Evolutionary conservation across 495 filamentous ascomycete genomes (phyloP).

Genomic region (Xylaria venustula): DNA sequence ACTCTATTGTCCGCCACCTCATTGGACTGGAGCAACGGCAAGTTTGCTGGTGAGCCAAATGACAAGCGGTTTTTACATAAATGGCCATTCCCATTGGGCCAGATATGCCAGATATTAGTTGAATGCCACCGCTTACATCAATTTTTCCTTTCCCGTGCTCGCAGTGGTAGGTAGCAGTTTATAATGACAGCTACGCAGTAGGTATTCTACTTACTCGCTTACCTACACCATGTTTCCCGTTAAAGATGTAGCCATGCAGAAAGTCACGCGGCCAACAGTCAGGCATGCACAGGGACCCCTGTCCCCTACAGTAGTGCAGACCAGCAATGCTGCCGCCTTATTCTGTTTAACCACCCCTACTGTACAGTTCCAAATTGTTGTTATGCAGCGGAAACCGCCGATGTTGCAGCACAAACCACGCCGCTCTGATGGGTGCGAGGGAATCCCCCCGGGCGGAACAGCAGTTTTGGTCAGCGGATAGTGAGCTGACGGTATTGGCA

Average conservation of each 20-base stretch:
- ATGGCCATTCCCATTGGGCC: background rate
- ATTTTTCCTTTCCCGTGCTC: no score
- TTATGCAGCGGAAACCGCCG: conserved; percentile 8
- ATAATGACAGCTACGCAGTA: background rate
- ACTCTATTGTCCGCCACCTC: background rate
- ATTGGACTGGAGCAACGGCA: background rate
- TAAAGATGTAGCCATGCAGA: conserved; percentile 2
- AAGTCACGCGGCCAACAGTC: conserved; percentile 12
- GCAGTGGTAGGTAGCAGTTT: no score
- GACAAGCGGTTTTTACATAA: background rate
- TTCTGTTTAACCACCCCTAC: background rate
- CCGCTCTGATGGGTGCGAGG: background rate
- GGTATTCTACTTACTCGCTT: no score
- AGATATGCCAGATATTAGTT: background rate
- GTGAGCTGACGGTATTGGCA: conserved; percentile 5
- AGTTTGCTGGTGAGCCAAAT: background rate
- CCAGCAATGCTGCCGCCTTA: background rate
- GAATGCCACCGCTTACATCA: background rate
- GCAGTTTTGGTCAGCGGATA: conserved; percentile 9
- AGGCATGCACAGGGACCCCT: conserved; percentile 1
- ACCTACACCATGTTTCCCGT: no score
- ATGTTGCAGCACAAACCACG: background rate
- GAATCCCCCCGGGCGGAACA: background rate
- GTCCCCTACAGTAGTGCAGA: background rate
- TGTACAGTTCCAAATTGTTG: background rate